Conservation (phyloP, 2,329 filamentous ascomycete species). For the Chaetomiaceae sp. region DNA sequence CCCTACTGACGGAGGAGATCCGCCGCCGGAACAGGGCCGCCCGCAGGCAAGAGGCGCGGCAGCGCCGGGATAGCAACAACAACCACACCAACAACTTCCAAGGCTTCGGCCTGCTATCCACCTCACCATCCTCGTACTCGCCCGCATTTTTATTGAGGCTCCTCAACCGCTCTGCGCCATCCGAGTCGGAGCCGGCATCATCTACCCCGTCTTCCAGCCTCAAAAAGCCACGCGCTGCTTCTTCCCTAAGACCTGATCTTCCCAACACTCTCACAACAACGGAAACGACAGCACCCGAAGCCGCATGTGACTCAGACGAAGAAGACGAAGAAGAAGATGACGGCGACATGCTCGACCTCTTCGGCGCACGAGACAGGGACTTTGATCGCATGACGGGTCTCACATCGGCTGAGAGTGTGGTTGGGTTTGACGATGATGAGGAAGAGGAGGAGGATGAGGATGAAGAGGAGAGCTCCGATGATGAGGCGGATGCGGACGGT, state of each 20-base stretch:
- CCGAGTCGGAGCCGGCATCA: neutral
- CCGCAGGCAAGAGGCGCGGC: conserved; percentile 1
- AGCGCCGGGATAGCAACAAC: neutral
- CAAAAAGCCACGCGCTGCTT: neutral
- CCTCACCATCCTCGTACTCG: conserved; percentile 11
- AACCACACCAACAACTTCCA: neutral
- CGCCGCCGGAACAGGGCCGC: conserved; percentile 1
- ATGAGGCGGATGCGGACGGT: conserved; percentile 38
- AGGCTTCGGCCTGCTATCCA: neutral
- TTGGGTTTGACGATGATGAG: conserved; percentile 40
- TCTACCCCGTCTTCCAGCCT: neutral
- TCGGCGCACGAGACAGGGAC: conserved; percentile 49
- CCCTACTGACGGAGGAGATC: neutral
- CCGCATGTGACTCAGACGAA: conserved; percentile 1
- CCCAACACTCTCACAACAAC: no score
- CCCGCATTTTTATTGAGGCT: conserved; percentile 5
- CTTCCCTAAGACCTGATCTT: neutral
- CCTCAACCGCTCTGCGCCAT: neutral
- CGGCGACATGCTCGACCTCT: conserved; percentile 38
- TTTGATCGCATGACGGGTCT: conserved; percentile 20
- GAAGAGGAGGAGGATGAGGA: conserved; percentile 45
- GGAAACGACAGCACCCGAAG: neutral
- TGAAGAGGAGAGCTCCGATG: conserved; percentile 38
- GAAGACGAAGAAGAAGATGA: conserved; percentile 49
- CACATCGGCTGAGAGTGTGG: conserved; percentile 36